A percentile compares a stretch with the other conserved stretches of the same genome.
Evolutionary conservation across 2,329 filamentous ascomycete genomes (phyloP).

Genomic region (Colletotrichum euphorbiae): DNA sequence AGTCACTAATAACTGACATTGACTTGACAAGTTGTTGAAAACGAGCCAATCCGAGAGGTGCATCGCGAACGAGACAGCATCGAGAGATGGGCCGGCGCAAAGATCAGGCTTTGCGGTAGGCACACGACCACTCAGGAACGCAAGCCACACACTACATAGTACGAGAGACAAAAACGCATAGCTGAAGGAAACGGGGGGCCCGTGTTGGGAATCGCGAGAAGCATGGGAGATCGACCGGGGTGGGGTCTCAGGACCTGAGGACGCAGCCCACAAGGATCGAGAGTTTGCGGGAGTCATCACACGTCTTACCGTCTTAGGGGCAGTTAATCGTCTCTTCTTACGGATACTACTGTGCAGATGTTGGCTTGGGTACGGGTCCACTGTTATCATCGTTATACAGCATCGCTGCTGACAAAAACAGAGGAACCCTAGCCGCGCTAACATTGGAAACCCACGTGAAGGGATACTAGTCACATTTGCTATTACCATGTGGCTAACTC

Average conservation of each 20-base stretch:
- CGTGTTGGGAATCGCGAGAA: constrained; percentile 12
- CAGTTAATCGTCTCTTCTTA: constrained; percentile 1
- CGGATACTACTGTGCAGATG: too few relatives aligned
- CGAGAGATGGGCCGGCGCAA: constrained; percentile 22
- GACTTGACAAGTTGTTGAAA: not conserved
- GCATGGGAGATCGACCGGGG: constrained; percentile 10
- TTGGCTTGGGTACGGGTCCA: too few relatives aligned
- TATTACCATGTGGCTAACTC: constrained; percentile 24
- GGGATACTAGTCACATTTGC: not conserved
- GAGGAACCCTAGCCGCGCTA: too few relatives aligned
- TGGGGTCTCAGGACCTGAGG: not conserved
- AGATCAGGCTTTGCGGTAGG: constrained; percentile 18
- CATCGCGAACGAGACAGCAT: not conserved
- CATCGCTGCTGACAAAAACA: too few relatives aligned
- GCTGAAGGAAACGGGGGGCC: constrained; percentile 32
- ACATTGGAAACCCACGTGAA: too few relatives aligned
- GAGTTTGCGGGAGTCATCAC: constrained; percentile 36
- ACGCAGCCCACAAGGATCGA: constrained; percentile 28
- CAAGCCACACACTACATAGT: not conserved
- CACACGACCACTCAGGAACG: constrained; percentile 5
- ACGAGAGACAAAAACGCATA: not conserved
- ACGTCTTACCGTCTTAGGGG: constrained; percentile 13
- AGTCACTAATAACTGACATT: constrained; percentile 1
- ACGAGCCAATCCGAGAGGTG: not conserved
- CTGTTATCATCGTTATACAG: too few relatives aligned